These are phyloP conservation scores for Rhizoctonia solani DNA, from an alignment of 1,284 basidiomycete species.

Conservation along the genomic window DNA sequence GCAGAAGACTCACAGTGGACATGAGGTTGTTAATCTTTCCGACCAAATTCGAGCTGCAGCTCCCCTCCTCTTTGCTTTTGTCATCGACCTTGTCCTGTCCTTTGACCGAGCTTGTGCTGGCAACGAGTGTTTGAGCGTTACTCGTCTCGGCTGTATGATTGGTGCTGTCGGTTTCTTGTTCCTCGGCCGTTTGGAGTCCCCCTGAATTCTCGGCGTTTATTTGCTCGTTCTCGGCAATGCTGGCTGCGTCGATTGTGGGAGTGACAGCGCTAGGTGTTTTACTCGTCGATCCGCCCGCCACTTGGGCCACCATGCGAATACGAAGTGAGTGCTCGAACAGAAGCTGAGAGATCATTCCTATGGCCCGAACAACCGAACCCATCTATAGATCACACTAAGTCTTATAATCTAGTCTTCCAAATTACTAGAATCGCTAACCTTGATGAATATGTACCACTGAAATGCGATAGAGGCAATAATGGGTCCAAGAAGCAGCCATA, in stretches of 20 bases:
- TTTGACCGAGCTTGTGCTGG: not conserved
- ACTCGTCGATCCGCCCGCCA: slow-evolving; percentile 16
- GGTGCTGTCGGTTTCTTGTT: no score
- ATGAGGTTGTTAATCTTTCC: slow-evolving; percentile 38
- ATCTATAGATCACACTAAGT: not conserved
- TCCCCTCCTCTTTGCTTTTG: not conserved
- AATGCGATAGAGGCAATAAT: slow-evolving; percentile 26
- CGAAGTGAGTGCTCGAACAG: slow-evolving; percentile 38
- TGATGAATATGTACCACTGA: slow-evolving; percentile 36
- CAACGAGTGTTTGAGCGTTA: slow-evolving; percentile 10
- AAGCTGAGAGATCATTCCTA: slow-evolving; percentile 38
- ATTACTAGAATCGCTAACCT: not conserved
- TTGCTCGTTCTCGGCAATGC: not conserved
- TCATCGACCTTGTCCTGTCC: not conserved
- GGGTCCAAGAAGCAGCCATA: slow-evolving; percentile 37
- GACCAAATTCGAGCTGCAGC: slow-evolving; percentile 25
- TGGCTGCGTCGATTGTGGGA: not conserved
- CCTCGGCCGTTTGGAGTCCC: no score
- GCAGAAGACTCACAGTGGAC: slow-evolving; percentile 23
- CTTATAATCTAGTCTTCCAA: slow-evolving; percentile 6
- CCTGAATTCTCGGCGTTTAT: not conserved
- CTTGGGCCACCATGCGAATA: slow-evolving; percentile 36
- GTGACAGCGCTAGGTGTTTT: slow-evolving; percentile 7
- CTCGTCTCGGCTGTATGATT: slow-evolving; percentile 3
- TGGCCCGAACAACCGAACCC: slow-evolving; percentile 32